Evolutionary conservation across 768 basidiomycete genomes (phyloP).

Genomic region (Suillus plorans): DNA sequence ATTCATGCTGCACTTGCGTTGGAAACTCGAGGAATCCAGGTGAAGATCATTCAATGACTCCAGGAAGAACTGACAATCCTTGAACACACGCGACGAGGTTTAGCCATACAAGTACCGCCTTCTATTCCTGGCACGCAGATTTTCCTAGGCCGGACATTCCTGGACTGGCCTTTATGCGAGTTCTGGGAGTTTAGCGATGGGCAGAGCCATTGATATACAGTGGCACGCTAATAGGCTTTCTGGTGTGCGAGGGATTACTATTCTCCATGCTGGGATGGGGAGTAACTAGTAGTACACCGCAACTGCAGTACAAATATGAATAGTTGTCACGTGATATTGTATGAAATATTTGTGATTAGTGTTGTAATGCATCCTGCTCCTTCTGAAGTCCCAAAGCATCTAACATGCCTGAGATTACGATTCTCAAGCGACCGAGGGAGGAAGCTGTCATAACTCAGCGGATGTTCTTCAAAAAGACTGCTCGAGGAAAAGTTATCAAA

Average conservation of each 20-base stretch:
- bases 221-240: not conserved
- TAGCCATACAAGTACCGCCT: not conserved
- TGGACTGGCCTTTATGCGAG: not conserved
- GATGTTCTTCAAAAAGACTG: conserved; percentile 96
- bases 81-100: not conserved
- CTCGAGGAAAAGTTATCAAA: conserved; percentile 90
- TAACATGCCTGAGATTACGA: conserved; percentile 59
- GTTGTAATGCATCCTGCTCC: not conserved
- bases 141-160: not conserved
- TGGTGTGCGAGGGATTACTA: not conserved
- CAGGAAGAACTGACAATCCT: not conserved
- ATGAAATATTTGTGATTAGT: not conserved
- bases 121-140: not conserved
- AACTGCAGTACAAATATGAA: not conserved
- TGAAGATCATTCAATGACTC: not conserved
- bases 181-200: not conserved
- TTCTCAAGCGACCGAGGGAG: conserved; percentile 66
- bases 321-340: not conserved
- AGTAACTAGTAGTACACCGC: not conserved
- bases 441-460: conserved; percentile 49
- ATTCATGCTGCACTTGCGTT: not conserved
- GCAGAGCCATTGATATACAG: not conserved
- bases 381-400: not conserved
- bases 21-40: not conserved
- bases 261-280: not conserved